These are phyloP conservation scores for Actinidia chinensis DNA, from an alignment of 179 eudicot genomes.

Conservation along the genomic window DNA sequence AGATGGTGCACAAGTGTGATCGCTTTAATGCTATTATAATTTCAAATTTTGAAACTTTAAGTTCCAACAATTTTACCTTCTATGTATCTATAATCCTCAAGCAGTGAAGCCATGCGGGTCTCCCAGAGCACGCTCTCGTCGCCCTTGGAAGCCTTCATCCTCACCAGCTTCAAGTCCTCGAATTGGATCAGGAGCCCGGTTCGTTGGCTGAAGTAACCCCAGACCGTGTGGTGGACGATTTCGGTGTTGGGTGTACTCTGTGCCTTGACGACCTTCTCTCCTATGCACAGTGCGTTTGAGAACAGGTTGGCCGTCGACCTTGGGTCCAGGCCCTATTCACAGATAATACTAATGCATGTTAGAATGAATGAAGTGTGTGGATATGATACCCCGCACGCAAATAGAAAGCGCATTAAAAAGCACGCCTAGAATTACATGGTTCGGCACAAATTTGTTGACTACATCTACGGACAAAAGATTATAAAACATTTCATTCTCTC, in stretches of 20 bases:
- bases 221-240: constrained; percentile 50
- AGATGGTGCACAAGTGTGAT: too few relatives aligned
- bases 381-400: too few relatives aligned
- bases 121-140: constrained; percentile 53
- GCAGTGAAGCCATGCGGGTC: constrained; percentile 50
- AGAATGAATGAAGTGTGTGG: not conserved
- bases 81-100: constrained; percentile 53
- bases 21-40: too few relatives aligned
- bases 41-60: too few relatives aligned
- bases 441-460: too few relatives aligned
- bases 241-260: constrained; percentile 55
- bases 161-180: constrained; percentile 53
- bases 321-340: constrained; percentile 58
- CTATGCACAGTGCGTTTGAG: constrained; percentile 48
- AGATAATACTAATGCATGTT: not conserved
- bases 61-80: constrained; percentile 33
- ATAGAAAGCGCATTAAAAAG: too few relatives aligned
- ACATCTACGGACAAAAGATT: not conserved
- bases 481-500: too few relatives aligned
- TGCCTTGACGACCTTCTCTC: constrained; percentile 46
- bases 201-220: constrained; percentile 69
- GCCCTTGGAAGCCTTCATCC: constrained; percentile 37
- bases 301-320: constrained; percentile 58
- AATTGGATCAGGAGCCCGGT: constrained; percentile 57
- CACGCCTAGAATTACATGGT: too few relatives aligned